Conservation (phyloP, 2,329 filamentous ascomycete genomes). For the Microcyclospora pomicola region DNA sequence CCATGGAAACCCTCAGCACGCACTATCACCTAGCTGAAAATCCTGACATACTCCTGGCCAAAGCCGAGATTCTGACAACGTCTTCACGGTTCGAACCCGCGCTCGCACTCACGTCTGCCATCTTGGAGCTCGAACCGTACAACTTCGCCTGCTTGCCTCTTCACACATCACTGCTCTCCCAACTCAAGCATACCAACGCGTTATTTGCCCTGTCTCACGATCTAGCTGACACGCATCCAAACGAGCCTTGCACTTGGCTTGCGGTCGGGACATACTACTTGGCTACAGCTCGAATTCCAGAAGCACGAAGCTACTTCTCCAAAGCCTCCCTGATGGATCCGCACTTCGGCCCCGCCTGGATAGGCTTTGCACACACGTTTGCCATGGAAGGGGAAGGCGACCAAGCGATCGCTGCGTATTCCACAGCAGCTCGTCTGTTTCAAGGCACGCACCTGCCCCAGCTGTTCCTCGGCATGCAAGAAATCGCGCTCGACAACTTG, state of each 20-base stretch:
- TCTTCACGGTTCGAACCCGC: slow-evolving; percentile 89
- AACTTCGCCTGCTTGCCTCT: slow-evolving; percentile 82
- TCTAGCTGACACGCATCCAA: slow-evolving; percentile 77
- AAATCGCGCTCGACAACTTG: slow-evolving; percentile 91
- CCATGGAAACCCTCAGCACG: slow-evolving; percentile 80
- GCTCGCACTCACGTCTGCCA: slow-evolving; percentile 65
- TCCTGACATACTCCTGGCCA: slow-evolving; percentile 76
- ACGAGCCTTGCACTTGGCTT: slow-evolving; percentile 84
- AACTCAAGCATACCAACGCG: slow-evolving; percentile 73
- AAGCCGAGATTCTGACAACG: slow-evolving; percentile 83
- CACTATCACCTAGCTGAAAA: slow-evolving; percentile 83
- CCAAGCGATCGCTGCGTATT: slow-evolving; percentile 95
- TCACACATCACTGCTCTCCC: slow-evolving; percentile 80
- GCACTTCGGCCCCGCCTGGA: slow-evolving; percentile 95
- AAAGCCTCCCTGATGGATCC: slow-evolving; percentile 97
- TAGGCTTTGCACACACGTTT: slow-evolving; percentile 96
- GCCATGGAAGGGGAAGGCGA: slow-evolving; percentile 96
- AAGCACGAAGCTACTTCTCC: slow-evolving; percentile 89
- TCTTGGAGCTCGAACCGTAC: slow-evolving; percentile 73
- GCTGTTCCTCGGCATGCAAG: slow-evolving; percentile 95
- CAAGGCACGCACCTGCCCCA: slow-evolving; percentile 94
- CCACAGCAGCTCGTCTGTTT: slow-evolving; percentile 83
- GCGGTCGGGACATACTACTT: slow-evolving; percentile 95
- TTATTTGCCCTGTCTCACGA: slow-evolving; percentile 89
- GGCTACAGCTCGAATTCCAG: slow-evolving; percentile 73